phyloP scores from a whole-genome alignment of 352 stramenopile species.

The Thalassiosira hispida region DNA sequence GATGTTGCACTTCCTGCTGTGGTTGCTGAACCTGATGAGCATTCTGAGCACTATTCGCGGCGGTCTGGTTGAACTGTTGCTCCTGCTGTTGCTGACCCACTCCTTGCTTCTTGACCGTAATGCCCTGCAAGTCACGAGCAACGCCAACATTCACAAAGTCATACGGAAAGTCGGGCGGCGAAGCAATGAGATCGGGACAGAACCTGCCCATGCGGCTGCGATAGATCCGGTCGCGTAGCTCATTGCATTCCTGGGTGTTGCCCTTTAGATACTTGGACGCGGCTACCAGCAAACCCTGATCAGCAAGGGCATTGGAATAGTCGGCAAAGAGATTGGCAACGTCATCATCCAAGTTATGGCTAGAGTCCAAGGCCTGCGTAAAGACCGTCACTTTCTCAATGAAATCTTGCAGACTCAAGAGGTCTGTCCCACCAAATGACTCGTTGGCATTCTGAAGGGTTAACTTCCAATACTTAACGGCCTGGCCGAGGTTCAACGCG shows the following conservation, averaged over 20 bases:
- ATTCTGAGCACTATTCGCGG: slow-evolving; percentile 3
- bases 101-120: slow-evolving; percentile 47
- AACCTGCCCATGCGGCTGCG: slow-evolving; percentile 64
- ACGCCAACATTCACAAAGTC: slow-evolving; percentile 58
- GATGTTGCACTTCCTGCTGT: slow-evolving; percentile 49
- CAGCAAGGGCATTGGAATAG: slow-evolving; percentile 91
- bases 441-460: slow-evolving; percentile 84
- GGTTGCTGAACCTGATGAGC: slow-evolving; percentile 24
- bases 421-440: slow-evolving; percentile 73
- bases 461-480: slow-evolving; percentile 91
- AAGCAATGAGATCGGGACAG: slow-evolving; percentile 52
- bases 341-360: slow-evolving; percentile 89
- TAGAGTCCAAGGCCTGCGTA: slow-evolving; percentile 83
- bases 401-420: slow-evolving; percentile 92
- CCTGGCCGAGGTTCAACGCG: slow-evolving; percentile 84
- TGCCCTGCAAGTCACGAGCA: slow-evolving; percentile 52
- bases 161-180: slow-evolving; percentile 79
- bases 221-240: slow-evolving; percentile 77
- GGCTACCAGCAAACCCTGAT: slow-evolving; percentile 91
- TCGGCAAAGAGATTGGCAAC: slow-evolving; percentile 90
- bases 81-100: slow-evolving; percentile 45
- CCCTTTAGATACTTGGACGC: slow-evolving; percentile 92
- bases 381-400: slow-evolving; percentile 97
- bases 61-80: slow-evolving; percentile 13
- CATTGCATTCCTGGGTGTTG: slow-evolving; percentile 63